Percentiles rank a stretch among this genome's conserved stretches.
Evolutionary conservation across 148 eudicot genomes (phyloP).

Genomic region (Chenopodium album): DNA sequence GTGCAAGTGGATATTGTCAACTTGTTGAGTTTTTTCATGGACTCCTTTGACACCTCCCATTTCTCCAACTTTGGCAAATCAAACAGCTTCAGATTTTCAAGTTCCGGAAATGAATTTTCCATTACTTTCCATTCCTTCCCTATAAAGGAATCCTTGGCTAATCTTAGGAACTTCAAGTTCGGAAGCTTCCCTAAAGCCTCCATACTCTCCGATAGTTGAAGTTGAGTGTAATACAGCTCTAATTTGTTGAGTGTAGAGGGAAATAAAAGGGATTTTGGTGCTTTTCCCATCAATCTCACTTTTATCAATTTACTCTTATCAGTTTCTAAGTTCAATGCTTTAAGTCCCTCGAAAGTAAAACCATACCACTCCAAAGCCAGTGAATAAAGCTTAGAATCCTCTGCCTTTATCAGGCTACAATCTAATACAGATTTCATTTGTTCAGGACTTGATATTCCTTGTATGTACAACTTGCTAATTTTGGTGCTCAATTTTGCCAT

Average conservation of each 20-base stretch:
- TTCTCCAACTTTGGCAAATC: constrained; percentile 13
- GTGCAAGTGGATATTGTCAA: constrained; percentile 19
- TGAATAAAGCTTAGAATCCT: not conserved
- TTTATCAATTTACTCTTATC: not conserved
- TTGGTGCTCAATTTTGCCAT: constrained; percentile 7
- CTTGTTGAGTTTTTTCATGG: constrained; percentile 26
- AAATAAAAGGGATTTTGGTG: not conserved
- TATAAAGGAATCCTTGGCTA: constrained; percentile 24
- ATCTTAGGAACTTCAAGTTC: constrained; percentile 10
- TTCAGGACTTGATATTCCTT: constrained; percentile 21
- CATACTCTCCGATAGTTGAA: constrained; percentile 13
- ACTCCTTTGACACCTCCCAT: constrained; percentile 23
- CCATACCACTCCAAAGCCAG: constrained; percentile 31
- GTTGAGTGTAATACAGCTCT: constrained; percentile 17
- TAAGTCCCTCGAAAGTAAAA: constrained; percentile 3
- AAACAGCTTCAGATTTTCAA: constrained; percentile 21
- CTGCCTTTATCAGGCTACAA: constrained; percentile 10
- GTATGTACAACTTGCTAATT: constrained; percentile 22
- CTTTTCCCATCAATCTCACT: constrained; percentile 22
- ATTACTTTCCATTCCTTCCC: constrained; percentile 21
- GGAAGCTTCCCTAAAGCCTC: constrained; percentile 20
- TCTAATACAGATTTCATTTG: constrained; percentile 23
- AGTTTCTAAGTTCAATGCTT: not conserved
- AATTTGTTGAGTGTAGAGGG: constrained; percentile 25
- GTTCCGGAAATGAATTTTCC: constrained; percentile 12